Base-by-base conservation (phyloP, 768 basidiomycete genomes). In the Erythrobasidium yunnanense region DNA sequence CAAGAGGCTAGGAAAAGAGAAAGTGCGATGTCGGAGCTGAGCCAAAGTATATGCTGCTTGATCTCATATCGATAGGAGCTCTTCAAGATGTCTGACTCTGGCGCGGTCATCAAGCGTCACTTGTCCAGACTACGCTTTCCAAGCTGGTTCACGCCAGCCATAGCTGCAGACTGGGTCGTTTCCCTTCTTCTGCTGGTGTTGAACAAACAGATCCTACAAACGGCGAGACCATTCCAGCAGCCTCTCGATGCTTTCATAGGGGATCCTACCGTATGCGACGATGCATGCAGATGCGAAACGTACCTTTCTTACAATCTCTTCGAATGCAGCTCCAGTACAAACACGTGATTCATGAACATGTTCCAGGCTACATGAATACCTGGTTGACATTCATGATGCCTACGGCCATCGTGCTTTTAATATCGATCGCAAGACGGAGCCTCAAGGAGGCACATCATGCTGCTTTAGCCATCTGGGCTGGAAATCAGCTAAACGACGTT, bases 391-490 rank as follows among this genome's bases (percentile, higher is more conserved):
- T 63, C 13, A 63, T 63, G 60, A 29, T 63, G 6, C 60, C 60
- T 2, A n/a, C 52, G 18, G 60, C 60, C 6, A 25, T 63, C 17
- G 38, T 63, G 6, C 29, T 63, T 4, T 23, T 63, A 15, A 51
- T 63, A 18, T 63, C 60, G 20, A 51, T 51, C 8, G 60, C 18
- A 30, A 8, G 60, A 51, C 49, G 47, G 25, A 63, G 60, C 25
- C 15, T 63, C 3, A 63, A 63, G 33, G 67, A 68, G 35, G 57
- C 57, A 6, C 67, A 68, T 45, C 67, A 65, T 42, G 67, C 46
- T 27, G 11, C 57, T 23, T 60, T 68, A 20, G 47, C 46, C 49
- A 45, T 65, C 22, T 42, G 46, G 20, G 47, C 60, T 2, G 57
- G 57, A 23, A 53, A 52, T 20, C 11, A 47, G 5, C 18, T 65